Evolutionary conservation across 371 early-diverging fungal species (phyloP), one percentile per base, ranked within the genome.

Genomic region (Mortierella sp.): DNA sequence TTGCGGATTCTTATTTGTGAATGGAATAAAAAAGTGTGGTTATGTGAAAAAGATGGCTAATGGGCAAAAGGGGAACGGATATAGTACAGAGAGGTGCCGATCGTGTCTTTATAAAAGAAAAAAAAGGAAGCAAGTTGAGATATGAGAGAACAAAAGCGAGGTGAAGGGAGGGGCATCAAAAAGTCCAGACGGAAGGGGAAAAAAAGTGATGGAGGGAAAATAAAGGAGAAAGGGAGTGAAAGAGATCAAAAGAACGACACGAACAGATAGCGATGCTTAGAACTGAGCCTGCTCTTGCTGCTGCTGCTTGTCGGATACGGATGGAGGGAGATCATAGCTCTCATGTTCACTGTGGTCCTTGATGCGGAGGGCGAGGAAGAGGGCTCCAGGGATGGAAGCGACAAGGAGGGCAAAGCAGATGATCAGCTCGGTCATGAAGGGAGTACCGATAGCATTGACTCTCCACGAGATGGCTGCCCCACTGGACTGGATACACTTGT

Each of bases 401-500:
- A 68, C 40, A 10, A 50, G 24, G 19, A 68, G 8, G 14, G 68
- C 68, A 45, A 79, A 86, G 67, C 71, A 75, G 50, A 86, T 76
- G 52, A 86, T 71, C 16, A 86, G 64, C 72, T 86, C 74, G 5
- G 66, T 53, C 31, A 85, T 61, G 66, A 70, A 79, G 10, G 63
- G 7, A 0, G 66, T 45, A 1, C 31, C 66, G 1, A 67, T 5
- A 13, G 47, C 68, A 39, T 68, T 45, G 52, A 68, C 50, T 24
- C 68, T 34, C 50, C 68, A 68, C 9, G 50, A n/a, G 24, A 85
- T 78, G 66, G 94, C 94, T 45, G 83, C 88, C 29, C 90, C 91
- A 41, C 89, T 88, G 64, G 91, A 92, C 86, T 94, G 94, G 75
- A 93, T 89, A 43, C 92, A 91, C 89, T 95, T 95, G 91, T 95